Evolutionary conservation across 2,329 filamentous ascomycete species (phyloP).

Genomic region (Aspergillus sp.): DNA sequence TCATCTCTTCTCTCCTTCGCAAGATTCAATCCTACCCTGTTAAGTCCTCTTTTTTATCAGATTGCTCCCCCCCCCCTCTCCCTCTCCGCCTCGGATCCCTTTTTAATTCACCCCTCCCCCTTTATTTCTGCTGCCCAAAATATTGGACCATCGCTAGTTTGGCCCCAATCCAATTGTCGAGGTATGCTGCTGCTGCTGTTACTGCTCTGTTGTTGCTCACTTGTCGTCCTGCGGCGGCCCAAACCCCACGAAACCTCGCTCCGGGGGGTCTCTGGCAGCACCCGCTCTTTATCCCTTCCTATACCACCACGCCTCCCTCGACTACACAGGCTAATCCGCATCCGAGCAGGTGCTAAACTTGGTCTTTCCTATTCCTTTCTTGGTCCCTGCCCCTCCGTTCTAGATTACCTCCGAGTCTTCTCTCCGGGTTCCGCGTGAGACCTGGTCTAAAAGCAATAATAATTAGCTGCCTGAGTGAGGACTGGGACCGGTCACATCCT

Average conservation of each 20-base stretch:
- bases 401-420: constrained; percentile 15
- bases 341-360: constrained; percentile 15
- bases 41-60: constrained; percentile 8
- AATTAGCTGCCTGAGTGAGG: constrained; percentile 25
- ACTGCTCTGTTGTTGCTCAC: constrained; percentile 16
- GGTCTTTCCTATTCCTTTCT: constrained; percentile 10
- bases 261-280: constrained; percentile 20
- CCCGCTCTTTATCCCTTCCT: constrained; percentile 25
- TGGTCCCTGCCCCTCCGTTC: constrained; percentile 17
- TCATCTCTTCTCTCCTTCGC: constrained; percentile 15
- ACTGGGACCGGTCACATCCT: constrained; percentile 31
- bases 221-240: constrained; percentile 35
- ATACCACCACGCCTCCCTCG: constrained; percentile 21
- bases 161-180: constrained; percentile 23
- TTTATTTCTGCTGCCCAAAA: background rate
- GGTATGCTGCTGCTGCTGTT: constrained; percentile 23
- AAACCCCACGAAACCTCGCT: constrained; percentile 41
- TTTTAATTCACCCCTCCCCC: background rate
- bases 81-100: background rate
- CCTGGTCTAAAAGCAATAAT: constrained; percentile 21
- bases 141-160: background rate
- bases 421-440: constrained; percentile 27
- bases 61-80: constrained; percentile 1
- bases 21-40: constrained; percentile 11
- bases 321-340: constrained; percentile 15